Conservation (phyloP, 305 asterid genomes). For the Fraxinus paxiana region DNA sequence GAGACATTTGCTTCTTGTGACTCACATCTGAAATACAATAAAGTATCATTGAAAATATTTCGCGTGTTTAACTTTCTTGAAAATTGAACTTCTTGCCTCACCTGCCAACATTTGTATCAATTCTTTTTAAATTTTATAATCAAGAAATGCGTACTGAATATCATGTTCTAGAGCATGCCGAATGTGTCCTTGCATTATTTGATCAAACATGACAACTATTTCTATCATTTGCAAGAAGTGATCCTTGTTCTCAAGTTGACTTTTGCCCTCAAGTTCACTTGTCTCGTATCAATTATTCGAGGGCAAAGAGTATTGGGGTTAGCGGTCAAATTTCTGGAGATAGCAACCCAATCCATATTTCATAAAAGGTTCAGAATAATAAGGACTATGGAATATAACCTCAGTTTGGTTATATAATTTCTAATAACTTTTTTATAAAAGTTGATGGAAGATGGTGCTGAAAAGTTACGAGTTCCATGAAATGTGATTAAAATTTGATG, state of each 20-base stretch:
- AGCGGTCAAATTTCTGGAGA: background rate
- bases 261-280: background rate
- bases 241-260: background rate
- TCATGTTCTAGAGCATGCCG: background rate
- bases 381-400: background rate
- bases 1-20: background rate
- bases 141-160: background rate
- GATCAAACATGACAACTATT: background rate
- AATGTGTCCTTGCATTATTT: background rate
- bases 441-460: background rate
- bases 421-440: too few species aligned
- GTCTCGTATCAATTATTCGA: background rate
- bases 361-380: background rate
- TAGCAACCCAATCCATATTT: background rate
- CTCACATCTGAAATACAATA: too few species aligned
- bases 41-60: background rate
- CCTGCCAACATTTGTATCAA: background rate
- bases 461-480: too few species aligned
- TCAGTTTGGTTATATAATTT: background rate
- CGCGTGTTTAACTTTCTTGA: background rate
- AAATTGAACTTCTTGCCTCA: background rate
- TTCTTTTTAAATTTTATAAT: too few species aligned
- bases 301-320: background rate
- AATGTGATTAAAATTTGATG: too few species aligned
- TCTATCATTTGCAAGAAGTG: background rate